phyloP scores from a whole-genome alignment of 257 asterid species.

The Salvia hispanica region DNA sequence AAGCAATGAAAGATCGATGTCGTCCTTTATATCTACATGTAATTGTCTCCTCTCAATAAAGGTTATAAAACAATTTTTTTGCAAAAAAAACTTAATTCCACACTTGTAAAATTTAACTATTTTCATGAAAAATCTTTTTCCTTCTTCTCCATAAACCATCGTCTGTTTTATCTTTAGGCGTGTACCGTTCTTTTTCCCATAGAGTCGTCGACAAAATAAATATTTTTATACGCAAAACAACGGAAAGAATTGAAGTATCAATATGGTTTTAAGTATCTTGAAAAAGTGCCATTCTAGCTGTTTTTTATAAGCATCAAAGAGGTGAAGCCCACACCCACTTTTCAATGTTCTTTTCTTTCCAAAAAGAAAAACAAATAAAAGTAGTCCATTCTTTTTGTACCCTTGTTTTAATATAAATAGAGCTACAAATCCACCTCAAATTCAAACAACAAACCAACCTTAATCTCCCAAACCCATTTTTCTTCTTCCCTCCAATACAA shows the following conservation, averaged over 20 bases:
- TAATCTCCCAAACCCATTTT: background rate
- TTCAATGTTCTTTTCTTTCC: slow-evolving; percentile 35
- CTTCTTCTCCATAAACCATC: background rate
- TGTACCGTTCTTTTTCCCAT: background rate
- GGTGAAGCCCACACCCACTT: slow-evolving; percentile 26
- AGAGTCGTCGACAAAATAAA: background rate
- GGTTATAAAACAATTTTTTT: no score
- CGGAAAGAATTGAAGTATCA: background rate
- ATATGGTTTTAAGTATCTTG: slow-evolving; percentile 18
- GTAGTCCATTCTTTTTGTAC: slow-evolving; percentile 23
- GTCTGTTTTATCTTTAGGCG: background rate
- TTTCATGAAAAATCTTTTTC: no score
- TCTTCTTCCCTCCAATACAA: slow-evolving; percentile 18
- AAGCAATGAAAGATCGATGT: no score
- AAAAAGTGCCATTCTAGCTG: slow-evolving; percentile 34
- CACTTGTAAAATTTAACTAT: no score
- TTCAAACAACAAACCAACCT: background rate
- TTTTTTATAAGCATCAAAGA: slow-evolving; percentile 31
- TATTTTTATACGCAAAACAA: background rate
- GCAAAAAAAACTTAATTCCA: no score
- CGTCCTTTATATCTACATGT: no score
- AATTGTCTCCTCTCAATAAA: no score
- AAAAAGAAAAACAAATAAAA: background rate
- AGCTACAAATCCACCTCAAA: slow-evolving; percentile 25
- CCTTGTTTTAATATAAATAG: slow-evolving; percentile 23